Evolutionary conservation across 2,329 filamentous ascomycete genomes (phyloP), one percentile per base, ranked within the genome.

Genomic region (Curvularia verruculosa): DNA sequence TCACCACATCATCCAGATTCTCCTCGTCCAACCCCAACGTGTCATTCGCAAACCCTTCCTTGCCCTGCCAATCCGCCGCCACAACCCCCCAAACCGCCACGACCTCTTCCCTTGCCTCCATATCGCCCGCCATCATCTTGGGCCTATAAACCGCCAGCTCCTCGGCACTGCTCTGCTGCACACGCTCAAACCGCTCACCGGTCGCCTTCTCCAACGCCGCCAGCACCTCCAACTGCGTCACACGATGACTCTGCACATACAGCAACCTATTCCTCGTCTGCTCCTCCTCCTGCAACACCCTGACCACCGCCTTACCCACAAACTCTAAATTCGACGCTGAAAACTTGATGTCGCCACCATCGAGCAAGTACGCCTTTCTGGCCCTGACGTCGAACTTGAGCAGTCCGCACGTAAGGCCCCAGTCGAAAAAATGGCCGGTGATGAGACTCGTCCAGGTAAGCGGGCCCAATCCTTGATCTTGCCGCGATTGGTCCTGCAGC

Each of bases 381-480:
- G 75, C 75, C 23, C 76, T 69, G 34, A 86, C 72, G 58, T 85
- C 80, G 54, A 87, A 81, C 41, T 83, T 84, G 6, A 87, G 69
- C 48, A 85, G 77, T 0, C 80, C 79, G 18, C 70, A 70, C 1
- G 66, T 70, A 13, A 87, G 76, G 3, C 81, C 81, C 80, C 82
- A 85, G 66, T 89, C 87, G 67, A 89, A 87, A 71, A 89, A 85
- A 21, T 84, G 78, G 3, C 85, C 85, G 8, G 79, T 83, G 3
- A 85, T 81, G 13, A 89, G 69, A 2, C 78, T 83, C 1, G 86
- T 88, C 87, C 87, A 89, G 2, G 78, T 82, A 61, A 89, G 78
- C 21, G 61, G 69, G 1, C 53, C 66, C 19, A 39, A 52, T 1
- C 41, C 61, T 51, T 34, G 77, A 69, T 43, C 77, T 69, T 43